Evolutionary conservation across 2,329 filamentous ascomycete species (phyloP), one percentile per base, ranked within the genome.

Genomic region (Epichloe festucae): DNA sequence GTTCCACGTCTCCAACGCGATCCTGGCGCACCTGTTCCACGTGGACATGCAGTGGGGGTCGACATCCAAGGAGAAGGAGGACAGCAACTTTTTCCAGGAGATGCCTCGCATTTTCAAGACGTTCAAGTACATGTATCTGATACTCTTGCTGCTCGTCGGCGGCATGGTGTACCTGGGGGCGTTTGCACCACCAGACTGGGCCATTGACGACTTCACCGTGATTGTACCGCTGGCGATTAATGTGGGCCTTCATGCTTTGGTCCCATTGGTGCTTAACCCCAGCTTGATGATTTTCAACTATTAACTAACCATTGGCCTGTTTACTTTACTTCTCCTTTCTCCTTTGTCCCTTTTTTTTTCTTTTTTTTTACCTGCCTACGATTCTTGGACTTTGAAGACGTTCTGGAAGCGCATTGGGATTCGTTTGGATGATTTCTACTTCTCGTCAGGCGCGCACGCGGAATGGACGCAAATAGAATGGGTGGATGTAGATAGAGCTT

Each of bases 231-330:
- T 84, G 23, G 65, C 64, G 21, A 69, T 69, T 39, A 66, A 78
- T 17, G 41, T 58, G n/a, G 52, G 48, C 5, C 48, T 58, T 7
- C 56, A 58, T 43, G 77, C 82, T 60, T 63, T 78, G 41, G 63
- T 82, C 53, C 80, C 80, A 10, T 73, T 84, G 47, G 71, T 72
- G 52, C 65, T 84, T 54, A 84, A 84, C 58, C 81, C 81, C 19
- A 78, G 77, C 48, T 61, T 84, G 67, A 83, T 84, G 79, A 44
- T 59, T 15, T 60, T 58, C 50, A 59, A 58, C 45, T 60, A 59
- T 34, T 59, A 51, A 49, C 14, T 59, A 51, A 49, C 14, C 3
- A 4, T 23, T 46, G 5, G 12, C 1, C 23, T 2, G 23, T 27
- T 1, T 17, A 17, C 17, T 17, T 17, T 17, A 17, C 17, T 27